Base-by-base conservation (phyloP, 2,329 filamentous ascomycete genomes). In the Sporothrix mexicana region DNA sequence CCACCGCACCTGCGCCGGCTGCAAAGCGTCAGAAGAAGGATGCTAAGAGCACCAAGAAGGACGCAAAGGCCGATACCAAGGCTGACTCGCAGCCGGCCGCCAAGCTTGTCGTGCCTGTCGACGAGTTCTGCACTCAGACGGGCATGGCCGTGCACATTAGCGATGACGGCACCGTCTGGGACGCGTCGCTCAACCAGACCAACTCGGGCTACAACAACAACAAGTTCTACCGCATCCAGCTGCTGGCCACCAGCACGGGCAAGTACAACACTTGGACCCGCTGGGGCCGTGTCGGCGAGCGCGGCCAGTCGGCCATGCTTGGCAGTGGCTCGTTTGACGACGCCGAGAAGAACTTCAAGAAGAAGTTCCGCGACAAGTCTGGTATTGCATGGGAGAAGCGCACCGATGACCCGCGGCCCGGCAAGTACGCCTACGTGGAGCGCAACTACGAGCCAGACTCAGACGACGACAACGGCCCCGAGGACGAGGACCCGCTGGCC, bases 391-490 rank as follows among this genome's bases (percentile, higher is more conserved):
- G 90, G 88, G 83, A 80, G 0, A 80, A 87, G 43, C 85, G 90
- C 5, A 81, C 80, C 2, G 81, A 85, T 0, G 80, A 86, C 2
- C 90, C 92, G 0, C 92, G 88, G 77, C 81, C 86, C 0, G 90
- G 87, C 47, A 91, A 93, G 78, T 97, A 97, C 78, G 91, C 91
- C 2, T 97, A 94, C 79, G 86, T 97, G 12, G 93, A 97, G 82
- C 88, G 88, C 57, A 92, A 88, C 78, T 97, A 97, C 78, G 89
- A 92, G 67, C 86, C 88, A 0, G 91, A 93, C 73, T 88, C 85
- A 0, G 85, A 87, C 0, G 87, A 89, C 0, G 86, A 88, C 0
- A 85, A 85, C 0, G 82, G 80, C 2, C 82, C 81, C 20, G 78
- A 80, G 0, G 73, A 69, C 20, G 59, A 51, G 30, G 75, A 77